Base-by-base conservation (phyloP, 2,329 filamentous ascomycete species). In the Aspergillus fijiensis region DNA sequence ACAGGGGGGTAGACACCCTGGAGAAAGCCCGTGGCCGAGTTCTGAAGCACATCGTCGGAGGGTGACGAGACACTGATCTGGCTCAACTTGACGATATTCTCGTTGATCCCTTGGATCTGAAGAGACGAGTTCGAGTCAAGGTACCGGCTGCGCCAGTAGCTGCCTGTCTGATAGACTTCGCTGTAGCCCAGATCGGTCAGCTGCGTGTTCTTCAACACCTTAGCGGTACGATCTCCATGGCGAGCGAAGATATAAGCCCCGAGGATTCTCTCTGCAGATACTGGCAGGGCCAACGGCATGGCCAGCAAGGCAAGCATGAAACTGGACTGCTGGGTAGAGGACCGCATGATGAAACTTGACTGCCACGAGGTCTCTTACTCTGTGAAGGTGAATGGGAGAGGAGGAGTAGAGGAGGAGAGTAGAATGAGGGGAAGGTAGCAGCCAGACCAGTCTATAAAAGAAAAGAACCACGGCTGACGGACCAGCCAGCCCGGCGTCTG, bases 161-260 rank as follows among this genome's bases (percentile, higher is more conserved):
- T 75, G 62, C 91, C 93, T 0, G 89, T 88, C 51, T 82, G 80
- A 76, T 86, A 89, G 66, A 92, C 87, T 79, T 97, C 82, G 51
- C 84, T 79, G 72, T 93, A 92, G 33, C 93, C 93, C 55, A 96
- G 83, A 61, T 89, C 83, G 12, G 93, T 96, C 73, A 97, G 78
- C 65, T 84, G 83, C 29, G 90, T 86, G 12, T 89, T 89, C 50
- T 87, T 81, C 63, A 86, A 86, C 19, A 85, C 81, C 79, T 96
- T 96, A 64, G 91, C 79, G 0, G 92, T 94, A 58, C 93, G 87
- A 76, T 97, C 93, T 60, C 93, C 93, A 79, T 97, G 93, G 50
- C 93, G 89, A 68, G 91, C 87, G 81, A 96, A 96, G 76, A 96
- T 87, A 76, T 93, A 95, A 50, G 89, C 87, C 55, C 92, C 92